phyloP scores from a whole-genome alignment of 108 stramenopile genomes.

The Discostella stelligeroides region DNA sequence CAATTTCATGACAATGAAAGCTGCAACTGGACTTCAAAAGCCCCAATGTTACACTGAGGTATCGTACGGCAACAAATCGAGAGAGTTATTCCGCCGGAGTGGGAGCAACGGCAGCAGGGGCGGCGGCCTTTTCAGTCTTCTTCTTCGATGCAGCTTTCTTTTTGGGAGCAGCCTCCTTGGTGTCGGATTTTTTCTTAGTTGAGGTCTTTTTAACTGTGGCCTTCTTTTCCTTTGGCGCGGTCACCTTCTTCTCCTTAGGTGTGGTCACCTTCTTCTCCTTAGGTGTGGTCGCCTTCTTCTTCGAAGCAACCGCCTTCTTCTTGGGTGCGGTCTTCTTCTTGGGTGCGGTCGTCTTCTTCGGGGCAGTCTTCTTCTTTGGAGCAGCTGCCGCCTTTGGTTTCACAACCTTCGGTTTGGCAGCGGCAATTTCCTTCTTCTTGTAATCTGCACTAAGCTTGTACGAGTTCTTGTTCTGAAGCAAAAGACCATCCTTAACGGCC shows the following conservation, averaged over 20 bases:
- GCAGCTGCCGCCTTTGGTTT: not conserved
- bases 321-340: not conserved
- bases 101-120: too few relatives aligned
- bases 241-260: slow-evolving; percentile 33
- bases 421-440: slow-evolving; percentile 62
- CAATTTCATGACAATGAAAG: too few relatives aligned
- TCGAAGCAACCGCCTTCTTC: slow-evolving; percentile 50
- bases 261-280: slow-evolving; percentile 49
- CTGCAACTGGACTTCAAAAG: too few relatives aligned
- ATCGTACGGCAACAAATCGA: too few relatives aligned
- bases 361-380: slow-evolving; percentile 45
- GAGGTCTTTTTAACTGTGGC: too few relatives aligned
- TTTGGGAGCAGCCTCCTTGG: too few relatives aligned
- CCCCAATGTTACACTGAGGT: too few relatives aligned
- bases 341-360: slow-evolving; percentile 49
- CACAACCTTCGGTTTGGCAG: slow-evolving; percentile 24
- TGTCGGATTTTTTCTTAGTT: too few relatives aligned
- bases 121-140: too few relatives aligned
- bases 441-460: slow-evolving; percentile 54
- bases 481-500: slow-evolving; percentile 44
- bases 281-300: slow-evolving; percentile 54
- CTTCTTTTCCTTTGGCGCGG: too few relatives aligned
- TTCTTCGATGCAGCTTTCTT: not conserved
- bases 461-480: slow-evolving; percentile 47
- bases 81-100: too few relatives aligned